These are phyloP conservation scores for Calonectria pseudoreteaudii DNA, from an alignment of 2,329 filamentous ascomycete genomes.

Conservation along the genomic window DNA sequence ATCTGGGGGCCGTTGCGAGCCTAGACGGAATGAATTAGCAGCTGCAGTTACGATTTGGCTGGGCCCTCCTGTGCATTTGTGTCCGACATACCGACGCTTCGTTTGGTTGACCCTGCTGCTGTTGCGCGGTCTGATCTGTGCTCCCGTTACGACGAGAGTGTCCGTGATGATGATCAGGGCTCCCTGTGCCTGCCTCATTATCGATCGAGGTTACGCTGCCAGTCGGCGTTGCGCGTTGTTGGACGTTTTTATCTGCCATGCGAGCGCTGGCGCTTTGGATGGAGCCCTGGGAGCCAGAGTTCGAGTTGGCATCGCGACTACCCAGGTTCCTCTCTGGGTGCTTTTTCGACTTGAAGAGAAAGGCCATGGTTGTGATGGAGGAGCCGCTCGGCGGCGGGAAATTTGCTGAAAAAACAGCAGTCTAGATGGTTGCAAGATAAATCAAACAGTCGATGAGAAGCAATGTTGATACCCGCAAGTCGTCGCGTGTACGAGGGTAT, in stretches of 20 bases:
- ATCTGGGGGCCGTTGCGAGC: slow-evolving; percentile 65
- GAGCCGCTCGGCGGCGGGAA: slow-evolving; percentile 51
- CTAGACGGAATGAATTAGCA: slow-evolving; percentile 49
- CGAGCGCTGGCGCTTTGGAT: slow-evolving; percentile 62
- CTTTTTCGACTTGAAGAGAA: slow-evolving; percentile 87
- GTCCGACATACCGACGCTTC: neutral
- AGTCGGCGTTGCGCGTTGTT: slow-evolving; percentile 77
- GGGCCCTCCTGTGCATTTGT: neutral
- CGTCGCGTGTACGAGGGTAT: slow-evolving; percentile 39
- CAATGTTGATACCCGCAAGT: slow-evolving; percentile 17
- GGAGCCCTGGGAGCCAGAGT: slow-evolving; percentile 58
- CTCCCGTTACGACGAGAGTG: slow-evolving; percentile 61
- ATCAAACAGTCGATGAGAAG: slow-evolving; percentile 15
- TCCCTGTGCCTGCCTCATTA: slow-evolving; percentile 66
- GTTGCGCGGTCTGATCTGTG: slow-evolving; percentile 60
- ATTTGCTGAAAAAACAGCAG: slow-evolving; percentile 33
- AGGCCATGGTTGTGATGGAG: slow-evolving; percentile 72
- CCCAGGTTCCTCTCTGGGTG: slow-evolving; percentile 72
- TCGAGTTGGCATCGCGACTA: slow-evolving; percentile 66
- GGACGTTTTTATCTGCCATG: slow-evolving; percentile 62
- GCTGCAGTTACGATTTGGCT: neutral
- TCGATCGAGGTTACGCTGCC: slow-evolving; percentile 81
- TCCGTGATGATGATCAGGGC: slow-evolving; percentile 73
- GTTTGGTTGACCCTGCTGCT: slow-evolving; percentile 7
- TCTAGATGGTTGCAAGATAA: slow-evolving; percentile 23